These are phyloP conservation scores for Cercospora canescens DNA, from an alignment of 2,329 filamentous ascomycete species.

Conservation along the genomic window DNA sequence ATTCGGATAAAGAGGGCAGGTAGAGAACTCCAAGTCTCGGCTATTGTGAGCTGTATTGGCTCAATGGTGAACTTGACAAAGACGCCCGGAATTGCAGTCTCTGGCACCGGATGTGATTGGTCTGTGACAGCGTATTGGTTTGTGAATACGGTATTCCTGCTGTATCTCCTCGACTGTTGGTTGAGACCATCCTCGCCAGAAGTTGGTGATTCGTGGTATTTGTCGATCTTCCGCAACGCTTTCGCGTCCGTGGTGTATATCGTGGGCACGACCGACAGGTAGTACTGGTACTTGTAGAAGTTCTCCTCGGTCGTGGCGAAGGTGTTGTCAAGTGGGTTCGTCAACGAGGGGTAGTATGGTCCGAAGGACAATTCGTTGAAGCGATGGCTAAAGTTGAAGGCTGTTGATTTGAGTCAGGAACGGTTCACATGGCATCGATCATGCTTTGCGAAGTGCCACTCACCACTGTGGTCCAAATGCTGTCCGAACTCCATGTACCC, in stretches of 20 bases:
- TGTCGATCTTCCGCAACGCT: conserved; percentile 41
- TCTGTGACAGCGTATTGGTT: conserved; percentile 98
- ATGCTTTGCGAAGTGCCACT: conserved; percentile 36
- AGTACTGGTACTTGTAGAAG: conserved; percentile 99
- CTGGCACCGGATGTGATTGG: conserved; percentile 70
- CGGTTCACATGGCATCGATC: not conserved
- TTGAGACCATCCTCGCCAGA: conserved; percentile 38
- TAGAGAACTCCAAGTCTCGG: conserved; percentile 75
- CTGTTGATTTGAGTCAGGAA: conserved; percentile 44
- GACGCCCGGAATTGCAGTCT: conserved; percentile 76
- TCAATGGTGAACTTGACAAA: conserved; percentile 99
- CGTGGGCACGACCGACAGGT: conserved; percentile 90
- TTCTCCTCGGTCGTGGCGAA: conserved; percentile 71
- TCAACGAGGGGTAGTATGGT: conserved; percentile 89
- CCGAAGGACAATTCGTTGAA: conserved; percentile 96
- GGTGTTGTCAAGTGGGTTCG: conserved; percentile 92
- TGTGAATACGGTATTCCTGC: conserved; percentile 70
- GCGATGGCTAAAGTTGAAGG: conserved; percentile 97
- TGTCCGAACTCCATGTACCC: conserved; percentile 81
- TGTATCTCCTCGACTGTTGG: conserved; percentile 37
- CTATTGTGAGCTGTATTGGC: conserved; percentile 83
- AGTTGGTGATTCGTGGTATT: conserved; percentile 43
- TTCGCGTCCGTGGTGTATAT: conserved; percentile 66
- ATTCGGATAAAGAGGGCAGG: conserved; percentile 75
- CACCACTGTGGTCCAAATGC: conserved; percentile 81